These are phyloP conservation scores for Rhizophagus clarus DNA, from an alignment of 192 early-diverging fungal genomes.

Conservation along the genomic window DNA sequence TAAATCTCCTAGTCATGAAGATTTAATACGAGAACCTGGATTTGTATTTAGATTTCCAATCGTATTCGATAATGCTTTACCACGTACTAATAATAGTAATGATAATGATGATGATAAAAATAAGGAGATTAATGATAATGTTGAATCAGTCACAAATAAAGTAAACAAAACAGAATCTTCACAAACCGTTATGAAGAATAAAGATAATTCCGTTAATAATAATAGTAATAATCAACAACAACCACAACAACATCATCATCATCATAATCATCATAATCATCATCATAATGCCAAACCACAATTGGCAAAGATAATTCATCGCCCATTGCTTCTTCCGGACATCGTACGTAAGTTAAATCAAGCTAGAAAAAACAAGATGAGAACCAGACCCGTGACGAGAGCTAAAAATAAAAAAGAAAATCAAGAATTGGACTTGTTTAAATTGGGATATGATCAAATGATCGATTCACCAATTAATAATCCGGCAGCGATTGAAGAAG, in stretches of 20 bases:
- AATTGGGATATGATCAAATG: conserved; percentile 1
- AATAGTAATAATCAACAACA: no score
- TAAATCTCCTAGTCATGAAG: conserved; percentile 15
- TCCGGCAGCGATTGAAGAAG: not conserved
- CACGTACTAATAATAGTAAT: not conserved
- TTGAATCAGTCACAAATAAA: no score
- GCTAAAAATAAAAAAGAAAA: conserved; percentile 23
- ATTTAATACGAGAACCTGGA: conserved; percentile 5
- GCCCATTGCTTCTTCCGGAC: conserved; percentile 19
- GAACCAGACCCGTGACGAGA: conserved; percentile 16
- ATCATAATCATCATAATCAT: not conserved
- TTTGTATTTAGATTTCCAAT: conserved; percentile 28
- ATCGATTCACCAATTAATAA: not conserved
- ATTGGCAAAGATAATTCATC: conserved; percentile 23
- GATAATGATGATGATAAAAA: not conserved
- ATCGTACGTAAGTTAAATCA: not conserved
- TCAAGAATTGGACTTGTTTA: conserved; percentile 8
- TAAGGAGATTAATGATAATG: not conserved
- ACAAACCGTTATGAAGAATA: not conserved
- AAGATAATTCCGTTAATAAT: not conserved
- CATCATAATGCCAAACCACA: not conserved
- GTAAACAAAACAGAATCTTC: not conserved
- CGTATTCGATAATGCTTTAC: not conserved
- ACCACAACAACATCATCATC: not conserved
- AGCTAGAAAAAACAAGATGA: conserved; percentile 3